Conservation (phyloP, 306 rosid species). For the Astragalus glycyphyllos region DNA sequence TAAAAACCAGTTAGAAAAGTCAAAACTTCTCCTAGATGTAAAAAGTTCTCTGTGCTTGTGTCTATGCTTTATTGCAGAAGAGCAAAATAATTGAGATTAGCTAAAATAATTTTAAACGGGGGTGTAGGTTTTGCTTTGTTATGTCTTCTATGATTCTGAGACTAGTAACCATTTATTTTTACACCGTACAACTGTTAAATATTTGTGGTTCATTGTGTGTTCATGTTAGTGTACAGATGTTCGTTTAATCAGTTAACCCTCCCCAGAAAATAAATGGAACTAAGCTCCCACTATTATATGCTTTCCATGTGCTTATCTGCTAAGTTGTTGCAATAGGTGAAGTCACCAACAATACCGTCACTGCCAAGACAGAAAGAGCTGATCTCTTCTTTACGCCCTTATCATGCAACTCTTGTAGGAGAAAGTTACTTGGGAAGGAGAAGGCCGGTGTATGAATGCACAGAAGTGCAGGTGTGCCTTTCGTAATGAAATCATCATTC, state of each 20-base stretch:
- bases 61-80: neutral
- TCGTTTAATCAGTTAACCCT: slow-evolving; percentile 15
- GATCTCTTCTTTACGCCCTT: slow-evolving; percentile 71
- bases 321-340: slow-evolving; percentile 64
- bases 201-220: slow-evolving; percentile 3
- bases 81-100: neutral
- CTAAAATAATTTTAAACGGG: neutral
- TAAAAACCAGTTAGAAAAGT: neutral
- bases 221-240: neutral
- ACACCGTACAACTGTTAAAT: slow-evolving; percentile 3
- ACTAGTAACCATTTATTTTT: slow-evolving; percentile 16
- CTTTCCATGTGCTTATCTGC: slow-evolving; percentile 10
- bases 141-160: neutral
- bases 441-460: slow-evolving; percentile 88
- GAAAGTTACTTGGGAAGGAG: slow-evolving; percentile 92
- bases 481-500: slow-evolving; percentile 25
- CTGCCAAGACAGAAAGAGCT: slow-evolving; percentile 83
- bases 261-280: slow-evolving; percentile 2
- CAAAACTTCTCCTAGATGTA: neutral
- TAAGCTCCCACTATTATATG: neutral
- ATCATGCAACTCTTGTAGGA: slow-evolving; percentile 88
- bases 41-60: neutral
- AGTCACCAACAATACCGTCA: slow-evolving; percentile 77
- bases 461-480: slow-evolving; percentile 83
- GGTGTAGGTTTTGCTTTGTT: slow-evolving; percentile 1